A percentile compares a stretch with the other conserved stretches of the same genome.
phyloP scores from a whole-genome alignment of 1,139 yeast species.

The Blastobotrys indianensis region DNA sequence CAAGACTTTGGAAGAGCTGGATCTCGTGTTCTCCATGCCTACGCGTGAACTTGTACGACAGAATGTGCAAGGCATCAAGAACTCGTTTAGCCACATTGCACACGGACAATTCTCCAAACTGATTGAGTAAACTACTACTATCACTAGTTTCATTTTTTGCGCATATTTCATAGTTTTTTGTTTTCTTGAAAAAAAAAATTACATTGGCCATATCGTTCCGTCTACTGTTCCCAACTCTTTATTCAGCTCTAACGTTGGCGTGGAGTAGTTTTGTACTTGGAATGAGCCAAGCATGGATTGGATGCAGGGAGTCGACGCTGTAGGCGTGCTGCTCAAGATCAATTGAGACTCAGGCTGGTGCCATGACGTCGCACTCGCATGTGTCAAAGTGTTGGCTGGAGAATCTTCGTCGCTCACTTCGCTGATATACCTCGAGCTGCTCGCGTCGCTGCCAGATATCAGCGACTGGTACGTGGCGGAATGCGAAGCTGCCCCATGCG shows the following conservation, averaged over 20 bases:
- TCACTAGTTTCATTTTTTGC: not conserved
- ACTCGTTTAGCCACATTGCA: not conserved
- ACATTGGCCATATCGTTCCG: no score
- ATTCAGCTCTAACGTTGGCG: not conserved
- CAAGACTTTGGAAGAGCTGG: conserved; percentile 26
- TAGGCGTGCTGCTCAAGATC: no score
- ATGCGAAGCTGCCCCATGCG: conserved; percentile 10
- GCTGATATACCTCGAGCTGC: no score
- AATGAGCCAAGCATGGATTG: not conserved
- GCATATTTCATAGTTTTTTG: not conserved
- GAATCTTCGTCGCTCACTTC: no score
- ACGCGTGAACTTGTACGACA: conserved; percentile 23
- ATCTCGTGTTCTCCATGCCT: conserved; percentile 33
- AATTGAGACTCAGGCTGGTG: no score
- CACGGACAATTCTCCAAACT: not conserved
- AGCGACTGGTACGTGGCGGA: conserved; percentile 2
- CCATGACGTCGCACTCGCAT: no score
- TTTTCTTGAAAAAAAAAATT: not conserved
- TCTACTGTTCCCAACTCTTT: not conserved
- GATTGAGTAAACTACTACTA: not conserved
- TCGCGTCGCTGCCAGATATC: conserved; percentile 1
- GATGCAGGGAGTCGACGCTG: no score
- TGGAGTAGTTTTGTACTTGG: conserved; percentile 1
- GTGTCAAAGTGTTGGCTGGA: no score
- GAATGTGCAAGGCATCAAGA: conserved; percentile 14